These are phyloP conservation scores for Populus simonii DNA, from an alignment of 345 rosid species.

Conservation along the genomic window DNA sequence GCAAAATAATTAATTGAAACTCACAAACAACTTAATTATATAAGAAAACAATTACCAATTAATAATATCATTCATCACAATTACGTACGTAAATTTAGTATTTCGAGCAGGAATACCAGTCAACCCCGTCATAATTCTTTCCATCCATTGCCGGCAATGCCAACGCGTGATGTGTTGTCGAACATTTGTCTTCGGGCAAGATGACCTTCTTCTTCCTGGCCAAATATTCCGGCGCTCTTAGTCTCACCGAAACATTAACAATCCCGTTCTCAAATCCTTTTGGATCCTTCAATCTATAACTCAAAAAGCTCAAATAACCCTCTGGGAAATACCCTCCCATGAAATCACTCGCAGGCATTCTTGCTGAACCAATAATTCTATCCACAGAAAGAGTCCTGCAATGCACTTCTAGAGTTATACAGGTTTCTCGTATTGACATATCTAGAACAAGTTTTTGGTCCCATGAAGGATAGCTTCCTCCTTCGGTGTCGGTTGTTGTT, in stretches of 20 bases:
- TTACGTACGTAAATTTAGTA: not conserved
- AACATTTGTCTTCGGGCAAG: not conserved
- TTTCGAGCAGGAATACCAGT: not conserved
- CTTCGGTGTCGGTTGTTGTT: conserved; percentile 4
- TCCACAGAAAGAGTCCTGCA: not conserved
- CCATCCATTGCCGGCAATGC: not conserved
- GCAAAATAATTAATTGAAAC: not conserved
- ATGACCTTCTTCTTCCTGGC: not conserved
- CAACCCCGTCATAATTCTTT: not conserved
- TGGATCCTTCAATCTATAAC: conserved; percentile 25
- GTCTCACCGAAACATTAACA: conserved; percentile 18
- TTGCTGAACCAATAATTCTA: conserved; percentile 15
- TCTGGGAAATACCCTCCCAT: conserved; percentile 17
- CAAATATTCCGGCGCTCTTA: not conserved
- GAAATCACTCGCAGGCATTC: conserved; percentile 26
- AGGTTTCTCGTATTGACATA: not conserved
- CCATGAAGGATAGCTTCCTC: conserved; percentile 22
- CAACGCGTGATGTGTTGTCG: not conserved
- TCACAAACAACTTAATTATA: too few species aligned
- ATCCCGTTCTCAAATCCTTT: conserved; percentile 15
- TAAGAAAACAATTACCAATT: too few species aligned
- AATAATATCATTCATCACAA: not conserved
- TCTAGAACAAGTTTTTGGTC: conserved; percentile 15
- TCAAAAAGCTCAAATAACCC: conserved; percentile 18
- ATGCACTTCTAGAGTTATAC: conserved; percentile 15